Base-by-base conservation (phyloP, 1,139 yeast genomes). In the Suhomyces panamericanus region DNA sequence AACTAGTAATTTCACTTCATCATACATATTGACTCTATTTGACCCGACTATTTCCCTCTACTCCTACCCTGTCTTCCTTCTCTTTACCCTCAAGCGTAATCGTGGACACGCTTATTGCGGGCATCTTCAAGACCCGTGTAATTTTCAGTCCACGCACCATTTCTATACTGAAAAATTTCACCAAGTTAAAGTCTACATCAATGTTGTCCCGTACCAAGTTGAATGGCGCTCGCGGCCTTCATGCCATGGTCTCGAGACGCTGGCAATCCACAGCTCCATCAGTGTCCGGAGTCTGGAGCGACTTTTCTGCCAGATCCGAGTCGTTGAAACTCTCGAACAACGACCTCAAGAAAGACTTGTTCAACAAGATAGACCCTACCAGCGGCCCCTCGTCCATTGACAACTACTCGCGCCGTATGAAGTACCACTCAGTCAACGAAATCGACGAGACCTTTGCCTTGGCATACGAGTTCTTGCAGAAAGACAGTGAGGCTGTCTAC, bases 401-500 rank as follows among this genome's bases (percentile, higher is more conserved):
- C 20, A 48, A 53, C 39, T 43, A 48, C 4, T 52, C 53, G 17
- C 57, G 59, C 42, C 53, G 59, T 49, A 47, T 53, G 38, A 57
- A 60, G 6, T 90, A 90, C 66, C 76, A 72, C 47, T 73, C 91
- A 1, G 96, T 96, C 20, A 68, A 64, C 37, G 85, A 82, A 1
- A 74, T 90, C 42, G 82, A 86, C 52, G 87, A 84, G 39, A 85
- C 87, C 1, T 90, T 88, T 64, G 78, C 84, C 44, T 62, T 75
- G 43, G 88, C 96, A 2, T 80, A 85, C 56, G 75, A 80, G 20
- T 59, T 81, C 29, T 68, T 90, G 49, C 79, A 83, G 57, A 52
- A 70, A 13, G 79, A 83, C 47, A 62, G 72, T 49, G 65, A 53
- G 14, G 35, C 42, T 1, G 46, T 45, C 32, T 59, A 59, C 49